Base-by-base conservation (phyloP, 495 filamentous ascomycete genomes). In the Platismatia glauca region DNA sequence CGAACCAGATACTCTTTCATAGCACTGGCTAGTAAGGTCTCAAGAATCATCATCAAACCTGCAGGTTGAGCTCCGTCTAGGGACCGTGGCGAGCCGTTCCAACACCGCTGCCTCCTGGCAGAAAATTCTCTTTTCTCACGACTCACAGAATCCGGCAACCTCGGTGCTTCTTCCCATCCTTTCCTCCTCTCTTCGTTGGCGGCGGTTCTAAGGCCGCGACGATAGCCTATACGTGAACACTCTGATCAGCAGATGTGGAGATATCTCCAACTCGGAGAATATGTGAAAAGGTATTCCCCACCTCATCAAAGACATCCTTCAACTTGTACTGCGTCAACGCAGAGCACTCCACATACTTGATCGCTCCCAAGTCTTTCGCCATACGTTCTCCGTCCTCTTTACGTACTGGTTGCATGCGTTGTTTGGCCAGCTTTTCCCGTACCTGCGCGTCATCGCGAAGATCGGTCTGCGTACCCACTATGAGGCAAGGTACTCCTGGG, bases 231-330 rank as follows among this genome's bases (percentile, higher is more conserved):
- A 58, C 27, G 46, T 16, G 52, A 39, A 20, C 34, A 8, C 6
- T 13, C 4, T 31, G 16, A 9, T 33, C 6, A 60, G 41, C 35
- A 6, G 27, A 22, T 46, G 35, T 53, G 58, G 62, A 44, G 60
- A 46, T 27, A 62, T 29, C 9, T 39, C 48, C 22, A 24, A 24
- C n/a, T 41, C 60, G 46, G 15, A 57, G 13, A 43, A 18, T 22
- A 55, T 22, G 37, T 59, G 50, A 55, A 66, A 57, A 20, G 46
- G 43, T 64, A 24, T 70, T 52, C 60, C 83, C 55, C 82, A 96
- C 93, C 89, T 98, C 94, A 68, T 98, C 94, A 75, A 98, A 98
- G 34, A 98, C 94, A 73, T 98, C 95, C 81, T 98, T 98, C 59
- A 98, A 79, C 77, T 96, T 96, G 76, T 92, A 96, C 79, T 98